Percentiles rank a stretch among this genome's conserved stretches.
Conservation (phyloP, 805 yeast genomes). For the Brettanomyces custersianus region DNA sequence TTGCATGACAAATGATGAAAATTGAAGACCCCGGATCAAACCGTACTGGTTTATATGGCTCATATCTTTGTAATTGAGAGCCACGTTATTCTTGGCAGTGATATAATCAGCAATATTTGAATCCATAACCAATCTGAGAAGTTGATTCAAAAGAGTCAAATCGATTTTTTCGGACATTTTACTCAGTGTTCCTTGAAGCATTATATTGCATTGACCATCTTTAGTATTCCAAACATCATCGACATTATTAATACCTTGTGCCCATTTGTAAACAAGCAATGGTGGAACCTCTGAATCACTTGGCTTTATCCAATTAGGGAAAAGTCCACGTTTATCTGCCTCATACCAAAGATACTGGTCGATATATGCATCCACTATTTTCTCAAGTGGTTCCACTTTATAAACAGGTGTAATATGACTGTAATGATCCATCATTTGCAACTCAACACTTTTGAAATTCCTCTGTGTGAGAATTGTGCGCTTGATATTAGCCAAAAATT, state of each 20-base stretch:
- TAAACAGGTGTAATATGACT: conserved; percentile 80
- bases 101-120: conserved; percentile 91
- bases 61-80: conserved; percentile 87
- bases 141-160: conserved; percentile 73
- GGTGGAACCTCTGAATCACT: conserved; percentile 93
- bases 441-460: conserved; percentile 79
- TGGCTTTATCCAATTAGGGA: conserved; percentile 97
- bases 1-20: conserved; percentile 82
- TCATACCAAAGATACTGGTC: conserved; percentile 97
- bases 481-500: conserved; percentile 77
- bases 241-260: conserved; percentile 80
- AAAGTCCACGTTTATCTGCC: conserved; percentile 74
- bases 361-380: conserved; percentile 89
- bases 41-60: conserved; percentile 87
- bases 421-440: conserved; percentile 89
- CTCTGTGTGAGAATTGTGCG: conserved; percentile 77
- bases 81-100: conserved; percentile 81
- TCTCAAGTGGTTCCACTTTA: conserved; percentile 84
- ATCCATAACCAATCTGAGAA: conserved; percentile 74
- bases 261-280: conserved; percentile 84
- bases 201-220: conserved; percentile 70
- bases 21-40: conserved; percentile 78
- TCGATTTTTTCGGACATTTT: conserved; percentile 82
- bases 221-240: conserved; percentile 69
- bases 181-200: conserved; percentile 68